phyloP scores from a whole-genome alignment of 768 basidiomycete genomes.

The Calvatia gigantea region DNA sequence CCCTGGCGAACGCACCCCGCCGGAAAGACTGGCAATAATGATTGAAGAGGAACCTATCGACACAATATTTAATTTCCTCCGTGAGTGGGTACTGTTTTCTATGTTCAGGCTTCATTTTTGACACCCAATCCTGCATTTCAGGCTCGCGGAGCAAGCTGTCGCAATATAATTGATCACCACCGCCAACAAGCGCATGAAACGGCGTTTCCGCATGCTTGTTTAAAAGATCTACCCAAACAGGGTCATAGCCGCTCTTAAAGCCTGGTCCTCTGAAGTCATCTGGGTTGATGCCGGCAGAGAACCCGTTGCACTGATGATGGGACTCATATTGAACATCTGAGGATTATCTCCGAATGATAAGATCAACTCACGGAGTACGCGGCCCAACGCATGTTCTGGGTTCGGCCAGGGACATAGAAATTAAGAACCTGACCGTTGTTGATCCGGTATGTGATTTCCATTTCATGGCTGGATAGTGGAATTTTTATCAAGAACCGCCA shows the following conservation, averaged over 20 bases:
- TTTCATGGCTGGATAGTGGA: constrained; percentile 67
- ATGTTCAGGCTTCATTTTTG: constrained; percentile 47
- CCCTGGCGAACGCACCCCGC: constrained; percentile 84
- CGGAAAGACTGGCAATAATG: constrained; percentile 89
- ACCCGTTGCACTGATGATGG: constrained; percentile 81
- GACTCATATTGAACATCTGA: not conserved
- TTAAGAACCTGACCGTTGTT: constrained; percentile 74
- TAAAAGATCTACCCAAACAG: constrained; percentile 92
- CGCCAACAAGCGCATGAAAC: constrained; percentile 90
- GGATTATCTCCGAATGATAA: not conserved
- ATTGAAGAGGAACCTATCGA: constrained; percentile 88
- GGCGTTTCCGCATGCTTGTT: constrained; percentile 74
- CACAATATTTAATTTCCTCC: constrained; percentile 65
- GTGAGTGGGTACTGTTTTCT: constrained; percentile 62
- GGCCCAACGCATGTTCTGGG: constrained; percentile 90
- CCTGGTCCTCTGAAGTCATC: constrained; percentile 83
- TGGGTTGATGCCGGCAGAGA: constrained; percentile 85
- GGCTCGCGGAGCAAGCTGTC: constrained; percentile 84
- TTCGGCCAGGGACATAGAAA: constrained; percentile 79
- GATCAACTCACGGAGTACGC: constrained; percentile 66
- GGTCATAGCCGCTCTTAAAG: constrained; percentile 80
- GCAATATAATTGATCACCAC: constrained; percentile 91
- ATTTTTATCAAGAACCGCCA: constrained; percentile 91
- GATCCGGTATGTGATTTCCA: constrained; percentile 75
- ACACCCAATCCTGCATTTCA: constrained; percentile 85